Conservation (phyloP, 768 basidiomycete species). For the Leucocoprinus leucothites region DNA sequence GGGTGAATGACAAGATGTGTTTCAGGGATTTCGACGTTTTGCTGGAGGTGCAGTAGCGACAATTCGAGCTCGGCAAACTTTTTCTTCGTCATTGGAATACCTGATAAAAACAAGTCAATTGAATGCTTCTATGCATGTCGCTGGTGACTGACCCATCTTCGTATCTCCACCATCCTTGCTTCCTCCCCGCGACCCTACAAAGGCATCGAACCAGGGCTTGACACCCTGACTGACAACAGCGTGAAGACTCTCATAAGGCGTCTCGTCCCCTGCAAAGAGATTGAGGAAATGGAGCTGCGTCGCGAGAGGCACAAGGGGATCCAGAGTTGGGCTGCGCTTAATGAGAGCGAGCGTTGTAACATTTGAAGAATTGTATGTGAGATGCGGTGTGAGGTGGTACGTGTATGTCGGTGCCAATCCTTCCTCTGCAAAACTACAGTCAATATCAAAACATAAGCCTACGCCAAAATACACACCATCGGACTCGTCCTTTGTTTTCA, state of each 20-base stretch:
- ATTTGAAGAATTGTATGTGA: constrained; percentile 78
- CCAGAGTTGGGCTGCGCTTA: constrained; percentile 83
- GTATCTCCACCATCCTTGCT: constrained; percentile 69
- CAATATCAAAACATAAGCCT: constrained; percentile 8
- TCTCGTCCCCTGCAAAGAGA: constrained; percentile 83
- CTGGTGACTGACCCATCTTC: constrained; percentile 59
- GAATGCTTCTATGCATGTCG: not conserved
- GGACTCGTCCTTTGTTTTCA: constrained; percentile 70
- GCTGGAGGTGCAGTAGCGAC: constrained; percentile 90
- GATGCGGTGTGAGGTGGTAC: constrained; percentile 67
- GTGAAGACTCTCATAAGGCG: constrained; percentile 94
- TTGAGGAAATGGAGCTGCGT: constrained; percentile 90
- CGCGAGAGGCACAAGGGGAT: constrained; percentile 75
- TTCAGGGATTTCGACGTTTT: constrained; percentile 99
- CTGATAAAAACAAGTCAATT: constrained; percentile 16
- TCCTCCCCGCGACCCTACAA: constrained; percentile 78
- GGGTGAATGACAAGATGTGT: constrained; percentile 92
- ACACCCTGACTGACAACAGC: constrained; percentile 94
- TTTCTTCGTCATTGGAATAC: constrained; percentile 98
- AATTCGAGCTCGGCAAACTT: constrained; percentile 98
- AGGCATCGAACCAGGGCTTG: constrained; percentile 98
- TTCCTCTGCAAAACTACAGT: constrained; percentile 38
- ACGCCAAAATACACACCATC: constrained; percentile 51
- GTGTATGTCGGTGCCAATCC: constrained; percentile 60
- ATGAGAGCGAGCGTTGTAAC: constrained; percentile 90